Conservation (phyloP, 441 rosid genomes). For the Populus trichocarpa region DNA sequence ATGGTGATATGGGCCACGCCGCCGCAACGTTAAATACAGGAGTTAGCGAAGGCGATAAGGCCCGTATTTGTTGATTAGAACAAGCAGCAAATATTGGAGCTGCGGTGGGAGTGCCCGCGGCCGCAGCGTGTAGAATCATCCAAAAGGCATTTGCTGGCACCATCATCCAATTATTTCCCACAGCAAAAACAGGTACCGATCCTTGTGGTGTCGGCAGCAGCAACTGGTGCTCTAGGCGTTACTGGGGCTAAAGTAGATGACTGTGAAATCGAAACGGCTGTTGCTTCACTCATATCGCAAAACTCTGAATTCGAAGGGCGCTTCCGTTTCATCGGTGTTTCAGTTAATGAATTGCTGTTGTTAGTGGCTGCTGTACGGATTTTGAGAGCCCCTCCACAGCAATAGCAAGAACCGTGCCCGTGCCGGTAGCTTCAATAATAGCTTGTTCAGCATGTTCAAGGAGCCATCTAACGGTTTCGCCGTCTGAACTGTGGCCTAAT, state of each 20-base stretch:
- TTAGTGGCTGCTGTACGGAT: conserved; percentile 33
- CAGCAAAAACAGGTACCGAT: conserved; percentile 35
- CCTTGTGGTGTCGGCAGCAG: conserved; percentile 22
- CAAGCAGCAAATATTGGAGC: conserved; percentile 19
- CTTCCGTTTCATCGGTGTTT: conserved; percentile 25
- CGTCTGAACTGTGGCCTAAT: conserved; percentile 64
- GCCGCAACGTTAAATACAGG: conserved; percentile 35
- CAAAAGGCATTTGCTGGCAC: conserved; percentile 47
- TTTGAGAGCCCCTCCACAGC: conserved; percentile 42
- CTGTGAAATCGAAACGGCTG: conserved; percentile 22
- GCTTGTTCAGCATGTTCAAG: conserved; percentile 44
- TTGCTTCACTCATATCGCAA: conserved; percentile 20
- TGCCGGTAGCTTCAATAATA: conserved; percentile 41
- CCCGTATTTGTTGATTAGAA: conserved; percentile 29
- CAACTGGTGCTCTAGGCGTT: neutral
- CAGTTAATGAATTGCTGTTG: neutral
- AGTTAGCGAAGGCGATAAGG: conserved; percentile 37
- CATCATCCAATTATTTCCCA: conserved; percentile 35
- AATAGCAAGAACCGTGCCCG: conserved; percentile 40
- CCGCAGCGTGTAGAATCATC: conserved; percentile 39
- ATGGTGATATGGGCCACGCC: conserved; percentile 34
- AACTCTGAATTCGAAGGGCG: conserved; percentile 31
- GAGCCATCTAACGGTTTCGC: conserved; percentile 64
- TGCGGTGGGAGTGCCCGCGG: conserved; percentile 1
- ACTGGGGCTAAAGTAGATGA: conserved; percentile 29